Base-by-base conservation (phyloP, 192 early-diverging fungal genomes). In the Mortierella alpina region DNA sequence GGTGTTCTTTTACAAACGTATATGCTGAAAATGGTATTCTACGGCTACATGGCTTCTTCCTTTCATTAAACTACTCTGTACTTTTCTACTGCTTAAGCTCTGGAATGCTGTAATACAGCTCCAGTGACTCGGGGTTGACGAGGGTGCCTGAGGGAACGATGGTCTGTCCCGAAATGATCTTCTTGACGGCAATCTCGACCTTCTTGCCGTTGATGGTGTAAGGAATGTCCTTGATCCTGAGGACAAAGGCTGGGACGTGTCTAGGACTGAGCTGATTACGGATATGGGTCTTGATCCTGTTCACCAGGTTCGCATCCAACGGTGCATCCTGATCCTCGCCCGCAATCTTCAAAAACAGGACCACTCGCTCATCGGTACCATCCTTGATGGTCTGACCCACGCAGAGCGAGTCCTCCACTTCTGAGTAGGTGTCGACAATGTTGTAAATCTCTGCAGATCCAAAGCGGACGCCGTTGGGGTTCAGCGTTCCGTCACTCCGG, bases 131-230 rank as follows among this genome's bases (percentile, higher is more conserved):
- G 10, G 96, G 98, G 80, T 99, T 99, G 39, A 90, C 92, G 59
- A 99, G 76, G 0, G 96, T 94, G 6, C 89, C 90, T 52, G 88
- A 89, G 42, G 95, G 90, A n/a, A 91, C 84, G 8, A 96, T 87
- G 10, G 85, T 95, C 72, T 94, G 90, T 9, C 96, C 96, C 6
- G 91, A 89, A 31, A 93, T 76, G 88, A 87, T 97, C 84, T 69
- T 88, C 82, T 98, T 99, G 58, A 99, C 96, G 2, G 96, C 97
- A 44, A 99, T 91, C 82, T 99, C 98, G 12, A 98, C 96, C 84
- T 98, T 98, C 73, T 99, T 99, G 49, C 98, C 96, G 57, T 95
- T 98, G 65, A 95, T 86, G 2, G 98, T 99, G 84, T 98, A 94
- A 49, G 98, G 98, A 81, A 99, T 96, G 57, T 94, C 93, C 7